These are phyloP conservation scores for Thelonectria olida DNA, from an alignment of 2,329 filamentous ascomycete species.

Conservation along the genomic window DNA sequence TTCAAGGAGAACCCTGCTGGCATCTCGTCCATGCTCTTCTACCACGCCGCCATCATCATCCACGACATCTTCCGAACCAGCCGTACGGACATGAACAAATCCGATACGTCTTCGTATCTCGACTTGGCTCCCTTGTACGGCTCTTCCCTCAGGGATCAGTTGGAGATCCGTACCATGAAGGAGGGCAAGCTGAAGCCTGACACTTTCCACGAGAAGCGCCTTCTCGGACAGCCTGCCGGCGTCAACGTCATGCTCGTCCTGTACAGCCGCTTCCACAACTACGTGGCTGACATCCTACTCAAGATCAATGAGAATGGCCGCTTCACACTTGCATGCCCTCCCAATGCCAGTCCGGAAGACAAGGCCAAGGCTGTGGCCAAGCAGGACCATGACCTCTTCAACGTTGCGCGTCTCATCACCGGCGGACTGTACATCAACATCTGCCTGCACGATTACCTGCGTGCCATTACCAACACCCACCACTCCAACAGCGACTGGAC, in stretches of 20 bases:
- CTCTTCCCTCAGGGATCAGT: slow-evolving; percentile 69
- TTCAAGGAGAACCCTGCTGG: slow-evolving; percentile 73
- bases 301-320: slow-evolving; percentile 73
- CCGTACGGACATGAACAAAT: slow-evolving; percentile 69
- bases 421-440: slow-evolving; percentile 67
- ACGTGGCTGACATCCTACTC: slow-evolving; percentile 69
- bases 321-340: slow-evolving; percentile 49
- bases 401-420: slow-evolving; percentile 63
- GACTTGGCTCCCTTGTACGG: slow-evolving; percentile 80
- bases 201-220: slow-evolving; percentile 72
- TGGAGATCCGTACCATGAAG: slow-evolving; percentile 68
- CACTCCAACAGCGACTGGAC: slow-evolving; percentile 68
- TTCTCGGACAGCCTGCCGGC: slow-evolving; percentile 73
- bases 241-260: slow-evolving; percentile 74
- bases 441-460: slow-evolving; percentile 66
- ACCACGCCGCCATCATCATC: slow-evolving; percentile 71
- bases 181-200: slow-evolving; percentile 77
- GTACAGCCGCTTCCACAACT: slow-evolving; percentile 77
- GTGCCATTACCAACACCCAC: slow-evolving; percentile 69
- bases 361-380: slow-evolving; percentile 49
- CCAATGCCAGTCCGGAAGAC: slow-evolving; percentile 33
- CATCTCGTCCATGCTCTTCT: slow-evolving; percentile 81
- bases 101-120: slow-evolving; percentile 77
- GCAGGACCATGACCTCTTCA: slow-evolving; percentile 63
- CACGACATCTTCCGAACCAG: slow-evolving; percentile 54